Base-by-base conservation (phyloP, 1,284 basidiomycete species). In the Ceratobasidium sp. region DNA sequence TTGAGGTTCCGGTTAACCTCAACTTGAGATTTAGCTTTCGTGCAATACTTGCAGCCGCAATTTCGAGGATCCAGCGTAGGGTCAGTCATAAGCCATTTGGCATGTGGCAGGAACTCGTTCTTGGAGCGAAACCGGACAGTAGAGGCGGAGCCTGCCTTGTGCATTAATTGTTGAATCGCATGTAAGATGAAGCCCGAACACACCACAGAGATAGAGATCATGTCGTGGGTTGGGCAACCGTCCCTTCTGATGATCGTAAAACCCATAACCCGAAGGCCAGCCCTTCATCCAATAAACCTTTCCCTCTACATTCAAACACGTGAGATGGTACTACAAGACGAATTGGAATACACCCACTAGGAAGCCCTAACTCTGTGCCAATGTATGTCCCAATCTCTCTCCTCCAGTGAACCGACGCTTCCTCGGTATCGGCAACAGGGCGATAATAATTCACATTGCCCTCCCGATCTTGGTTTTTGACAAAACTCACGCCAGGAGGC, bases 21-120 rank as follows among this genome's bases (percentile, higher is more conserved):
- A 47, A 85, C 86, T 81, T 95, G 93, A 0, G 88, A 83, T 77
- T 87, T 87, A 24, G 72, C 69, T 77, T 89, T 90, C 50, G 87
- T 83, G 81, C 93, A 95, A 80, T 95, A 95, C 80, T 94, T 94
- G 85, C 93, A 95, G 31, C 83, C 81, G 79, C 93, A 95, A 47
- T 86, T 87, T 0, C 81, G 77, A 27, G 84, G 82, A 77, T 87
- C 82, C 76, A 86, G 79, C 1, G 84, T 85, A 0, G 84, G 80
- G 76, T 92, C 89, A 3, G 84, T 84, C 81, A 91, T 85, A 1
- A 95, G 86, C 93, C 93, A 95, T 75, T 89, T 83, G 1, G 92
- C 91, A 79, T 95, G 93, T 3, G 92, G 92, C 54, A 91, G 87
- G 79, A 95, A 93, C 80, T 95, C 93, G 71, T 91, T 90, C 11